Conservation (phyloP, 495 filamentous ascomycete genomes). For the Trichoderma reesei region DNA sequence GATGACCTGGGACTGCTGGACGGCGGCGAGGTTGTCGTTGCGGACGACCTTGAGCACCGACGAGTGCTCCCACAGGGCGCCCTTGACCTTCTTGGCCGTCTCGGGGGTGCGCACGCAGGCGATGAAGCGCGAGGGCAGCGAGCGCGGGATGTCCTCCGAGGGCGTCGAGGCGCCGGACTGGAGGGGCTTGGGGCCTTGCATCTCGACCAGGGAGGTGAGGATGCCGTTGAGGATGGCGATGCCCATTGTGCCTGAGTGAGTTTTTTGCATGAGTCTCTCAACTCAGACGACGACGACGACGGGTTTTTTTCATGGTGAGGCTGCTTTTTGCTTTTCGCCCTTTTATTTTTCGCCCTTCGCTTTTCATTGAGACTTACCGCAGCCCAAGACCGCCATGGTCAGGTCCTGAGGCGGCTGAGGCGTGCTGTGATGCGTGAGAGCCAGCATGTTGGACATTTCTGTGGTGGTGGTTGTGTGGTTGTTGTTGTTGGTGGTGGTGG, state of each 20-base stretch:
- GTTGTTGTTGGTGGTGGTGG: no score
- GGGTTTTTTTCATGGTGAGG: no score
- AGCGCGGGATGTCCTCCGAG: slow-evolving; percentile 38
- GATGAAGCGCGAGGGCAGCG: slow-evolving; percentile 62
- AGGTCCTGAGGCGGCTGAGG: slow-evolving; percentile 30
- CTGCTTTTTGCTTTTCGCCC: no score
- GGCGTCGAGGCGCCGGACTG: slow-evolving; percentile 44
- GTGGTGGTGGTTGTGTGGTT: no score
- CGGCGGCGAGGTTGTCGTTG: slow-evolving; percentile 50
- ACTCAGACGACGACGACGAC: no score
- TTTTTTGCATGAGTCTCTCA: not conserved
- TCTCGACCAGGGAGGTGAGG: slow-evolving; percentile 50
- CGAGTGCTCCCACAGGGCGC: slow-evolving; percentile 43
- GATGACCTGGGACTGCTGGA: slow-evolving; percentile 51
- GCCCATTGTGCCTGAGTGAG: slow-evolving; percentile 63
- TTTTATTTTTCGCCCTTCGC: no score
- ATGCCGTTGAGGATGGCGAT: slow-evolving; percentile 78
- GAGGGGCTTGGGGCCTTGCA: slow-evolving; percentile 26
- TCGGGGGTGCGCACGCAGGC: slow-evolving; percentile 59
- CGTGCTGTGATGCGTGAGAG: slow-evolving; percentile 20
- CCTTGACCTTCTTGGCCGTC: slow-evolving; percentile 52
- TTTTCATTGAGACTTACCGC: slow-evolving; percentile 41
- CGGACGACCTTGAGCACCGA: slow-evolving; percentile 34
- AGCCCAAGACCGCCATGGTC: slow-evolving; percentile 63
- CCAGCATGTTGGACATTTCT: slow-evolving; percentile 21